phyloP scores from a whole-genome alignment of 352 stramenopile species.

The Pythium dissimile region DNA sequence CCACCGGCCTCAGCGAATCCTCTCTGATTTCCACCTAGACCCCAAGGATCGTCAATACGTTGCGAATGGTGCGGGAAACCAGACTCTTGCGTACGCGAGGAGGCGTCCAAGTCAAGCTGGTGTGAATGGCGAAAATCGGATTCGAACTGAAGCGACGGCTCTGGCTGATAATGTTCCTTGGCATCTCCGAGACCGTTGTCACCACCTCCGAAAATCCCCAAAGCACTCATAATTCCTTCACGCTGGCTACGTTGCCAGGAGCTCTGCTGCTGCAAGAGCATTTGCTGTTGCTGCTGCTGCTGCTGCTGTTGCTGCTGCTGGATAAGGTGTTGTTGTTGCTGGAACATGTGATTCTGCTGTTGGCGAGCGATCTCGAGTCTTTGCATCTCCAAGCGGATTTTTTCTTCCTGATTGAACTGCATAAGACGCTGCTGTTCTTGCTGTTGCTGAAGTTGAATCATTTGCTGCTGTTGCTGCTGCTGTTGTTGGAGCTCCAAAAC shows the following conservation, averaged over 20 bases:
- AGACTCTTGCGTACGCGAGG: conserved; percentile 7
- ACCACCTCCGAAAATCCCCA: conserved; percentile 61
- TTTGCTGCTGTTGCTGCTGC: conserved; percentile 55
- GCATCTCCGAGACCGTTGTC: conserved; percentile 12
- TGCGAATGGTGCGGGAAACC: conserved; percentile 3
- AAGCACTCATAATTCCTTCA: conserved; percentile 72
- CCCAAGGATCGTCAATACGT: conserved; percentile 17
- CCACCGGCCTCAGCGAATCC: too few relatives aligned
- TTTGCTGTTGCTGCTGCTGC: conserved; percentile 65
- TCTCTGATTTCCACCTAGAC: too few relatives aligned
- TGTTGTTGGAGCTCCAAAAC: conserved; percentile 62
- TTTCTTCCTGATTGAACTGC: conserved; percentile 65
- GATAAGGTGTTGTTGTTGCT: conserved; percentile 46
- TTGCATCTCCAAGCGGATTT: conserved; percentile 84
- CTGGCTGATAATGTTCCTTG: conserved; percentile 17
- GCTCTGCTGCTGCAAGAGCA: conserved; percentile 69
- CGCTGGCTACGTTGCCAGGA: conserved; percentile 74
- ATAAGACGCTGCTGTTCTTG: conserved; percentile 69
- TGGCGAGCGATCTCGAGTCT: conserved; percentile 67
- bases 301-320: conserved; percentile 50
- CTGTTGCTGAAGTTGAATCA: conserved; percentile 62
- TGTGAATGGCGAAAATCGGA: conserved; percentile 47
- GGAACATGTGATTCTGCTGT: conserved; percentile 57
- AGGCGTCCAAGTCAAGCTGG: conserved; percentile 19
- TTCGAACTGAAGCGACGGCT: conserved; percentile 43